Base-by-base conservation (phyloP, 495 filamentous ascomycete genomes). In the Penicillium robsamsonii region DNA sequence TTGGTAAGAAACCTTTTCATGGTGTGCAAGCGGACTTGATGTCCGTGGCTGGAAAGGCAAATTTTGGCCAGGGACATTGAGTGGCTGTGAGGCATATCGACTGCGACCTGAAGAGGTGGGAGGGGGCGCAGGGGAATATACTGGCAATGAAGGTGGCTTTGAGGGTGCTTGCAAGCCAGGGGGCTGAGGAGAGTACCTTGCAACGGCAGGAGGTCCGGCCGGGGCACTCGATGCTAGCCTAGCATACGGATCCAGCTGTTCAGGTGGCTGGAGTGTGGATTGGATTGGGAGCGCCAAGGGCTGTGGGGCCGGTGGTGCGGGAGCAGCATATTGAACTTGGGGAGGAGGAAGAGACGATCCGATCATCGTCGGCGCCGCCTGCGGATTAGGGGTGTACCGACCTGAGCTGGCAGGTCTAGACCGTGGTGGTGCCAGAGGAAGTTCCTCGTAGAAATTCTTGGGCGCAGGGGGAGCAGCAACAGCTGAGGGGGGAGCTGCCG, bases 381-480 rank as follows among this genome's bases (percentile, higher is more conserved):
- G 64, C 22, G 68, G 58, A 38, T 71, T 70, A 25, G 82, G 82
- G 13, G 80, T 79, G 66, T 85, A 85, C 40, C 80, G 75, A 3
- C 80, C 75, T 27, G 70, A 70, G 59, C 65, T 81, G 6, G 70
- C 58, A 55, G 72, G 72, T 20, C 77, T 63, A 62, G 77, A 79
- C 24, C 80, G 81, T 43, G 85, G 80, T 60, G 55, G 82, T 63
- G 37, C 80, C 66, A 55, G 86, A 9, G 94, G 94, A 50, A 97
- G 78, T 37, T 98, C 94, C 67, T 96, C 93, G 89, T 92, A 97
- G 68, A 97, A 97, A 49, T 83, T 85, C 53, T 78, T 77, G 4
- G 69, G 51, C 12, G 61, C 57, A 18, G 62, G 54, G 9, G 55
- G 54, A 7, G 71, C 61, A 13, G 61, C 64, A 5, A 60, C 11